Evolutionary conservation across 2,329 filamentous ascomycete genomes (phyloP), one percentile per base, ranked within the genome.

Genomic region (Fusarium begoniae): DNA sequence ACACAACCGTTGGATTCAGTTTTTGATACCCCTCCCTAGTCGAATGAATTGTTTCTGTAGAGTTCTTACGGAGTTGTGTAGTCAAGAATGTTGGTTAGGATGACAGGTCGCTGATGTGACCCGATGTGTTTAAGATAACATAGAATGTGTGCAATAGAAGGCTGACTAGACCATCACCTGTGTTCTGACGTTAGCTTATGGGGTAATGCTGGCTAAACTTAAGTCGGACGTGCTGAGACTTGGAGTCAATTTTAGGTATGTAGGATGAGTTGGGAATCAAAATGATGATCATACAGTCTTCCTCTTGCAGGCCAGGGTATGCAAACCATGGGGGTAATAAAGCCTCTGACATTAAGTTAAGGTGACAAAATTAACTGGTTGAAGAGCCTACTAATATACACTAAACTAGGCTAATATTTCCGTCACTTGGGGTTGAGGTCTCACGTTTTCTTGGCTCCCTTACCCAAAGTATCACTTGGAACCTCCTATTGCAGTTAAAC

Each of bases 11-110:
- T 57, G 58, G 64, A 62, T 67, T 69, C 45, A 26, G 38, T 63
- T 73, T 58, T 65, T 53, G 56, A 72, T 66, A 70, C 45, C 67
- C 56, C 32, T 35, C 32, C 57, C 53, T 59, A 73, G 47, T 61
- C 38, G 24, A 68, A 61, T 61, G 35, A 48, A 28, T 37, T 48
- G 18, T 40, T 32, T 41, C 26, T 44, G 60, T 48, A 43, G 43
- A n/a, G 12, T 37, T 44, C 38, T 32, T 24, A 47, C 10, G 41
- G 44, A 51, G 22, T 43, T 63, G 9, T 56, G 30, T 26, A 41
- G 30, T 44, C n/a, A 41, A 51, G 38, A 65, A 43, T 41, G 24
- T 24, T n/a, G 15, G 12, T 24, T 45, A n/a, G 10, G 32, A n/a
- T 22, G 24, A 41, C 40, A 28, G n/a, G 28, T 38, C 35, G 17